Evolutionary conservation across 345 rosid species (phyloP), one percentile per base, ranked within the genome.

Genomic region (Syzygium jambos): DNA sequence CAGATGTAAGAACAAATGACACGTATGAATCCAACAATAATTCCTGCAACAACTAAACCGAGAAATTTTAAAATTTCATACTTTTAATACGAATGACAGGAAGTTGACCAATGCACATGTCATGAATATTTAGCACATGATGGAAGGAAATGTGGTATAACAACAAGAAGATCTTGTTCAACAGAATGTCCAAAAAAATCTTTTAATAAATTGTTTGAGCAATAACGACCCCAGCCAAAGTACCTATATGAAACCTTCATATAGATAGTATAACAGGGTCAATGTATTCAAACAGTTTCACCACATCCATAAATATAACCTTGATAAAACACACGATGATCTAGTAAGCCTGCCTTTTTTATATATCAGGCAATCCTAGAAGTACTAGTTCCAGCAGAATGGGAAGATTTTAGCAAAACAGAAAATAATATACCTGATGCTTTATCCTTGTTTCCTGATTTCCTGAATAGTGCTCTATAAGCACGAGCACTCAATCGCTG

Each of bases 391-490:
- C 23, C 19, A 19, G 34, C 14, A 57, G 53, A 23, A 61, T 51
- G 43, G 86, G 84, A 38, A 17, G 19, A 49, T 9, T 55, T 55
- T 55, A 55, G 59, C 59, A 55, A 55, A 21, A 21, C 59, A 55
- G 9, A 55, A 55, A 86, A 16, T 11, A 16, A 29, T 55, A 49
- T 85, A 92, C 93, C 93, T 88, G 90, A 78, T 61, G 68, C 90
- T 77, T 86, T 85, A 87, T 80, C 87, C 87, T 89, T 88, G 90
- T 88, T 92, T 63, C 51, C 61, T 61, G 86, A 88, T 56, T 83
- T 87, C 88, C 86, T 90, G 85, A 91, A 92, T 77, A 92, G 87
- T 51, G 94, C 91, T 86, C 86, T 90, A 61, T 91, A 94, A 86
- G 93, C 88, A 89, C 93, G 93, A 49, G 91, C 95, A 85, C 85